These are phyloP conservation scores for Candolleomyces eurysporus DNA, from an alignment of 768 basidiomycete genomes.

Conservation along the genomic window DNA sequence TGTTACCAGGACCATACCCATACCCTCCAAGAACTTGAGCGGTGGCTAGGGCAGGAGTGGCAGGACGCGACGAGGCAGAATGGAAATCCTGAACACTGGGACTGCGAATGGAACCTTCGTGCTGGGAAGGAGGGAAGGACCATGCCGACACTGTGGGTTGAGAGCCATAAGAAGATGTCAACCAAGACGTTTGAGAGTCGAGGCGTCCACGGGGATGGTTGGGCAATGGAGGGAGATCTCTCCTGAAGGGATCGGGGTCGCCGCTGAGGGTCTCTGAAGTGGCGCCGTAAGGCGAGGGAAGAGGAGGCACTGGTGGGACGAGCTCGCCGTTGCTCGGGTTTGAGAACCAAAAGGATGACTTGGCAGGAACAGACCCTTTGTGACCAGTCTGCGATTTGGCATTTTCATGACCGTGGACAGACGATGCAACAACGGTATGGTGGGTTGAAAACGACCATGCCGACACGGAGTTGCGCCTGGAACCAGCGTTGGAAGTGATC, in stretches of 20 bases:
- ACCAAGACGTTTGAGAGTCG: conserved; percentile 72
- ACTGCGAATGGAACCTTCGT: conserved; percentile 30
- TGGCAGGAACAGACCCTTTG: conserved; percentile 45
- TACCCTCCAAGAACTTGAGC: conserved; percentile 70
- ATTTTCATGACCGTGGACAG: conserved; percentile 31
- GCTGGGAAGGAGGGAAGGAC: conserved; percentile 60
- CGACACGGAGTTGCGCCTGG: conserved; percentile 57
- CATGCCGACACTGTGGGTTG: conserved; percentile 60
- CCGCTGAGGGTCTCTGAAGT: conserved; percentile 38
- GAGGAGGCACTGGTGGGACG: conserved; percentile 68
- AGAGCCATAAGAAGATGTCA: conserved; percentile 61
- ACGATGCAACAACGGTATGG: conserved; percentile 40
- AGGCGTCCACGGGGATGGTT: conserved; percentile 45
- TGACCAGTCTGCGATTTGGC: conserved; percentile 34
- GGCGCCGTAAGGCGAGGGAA: conserved; percentile 58
- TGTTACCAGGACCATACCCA: conserved; percentile 48
- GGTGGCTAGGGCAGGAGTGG: conserved; percentile 52
- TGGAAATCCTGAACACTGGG: conserved; percentile 42
- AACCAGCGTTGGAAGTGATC: conserved; percentile 67
- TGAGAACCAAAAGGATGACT: conserved; percentile 66
- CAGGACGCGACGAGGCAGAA: conserved; percentile 42
- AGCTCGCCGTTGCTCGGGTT: conserved; percentile 41
- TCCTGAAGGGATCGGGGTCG: conserved; percentile 66
- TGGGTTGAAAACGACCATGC: conserved; percentile 75
- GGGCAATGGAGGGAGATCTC: conserved; percentile 42